Conservation (phyloP, 2,329 filamentous ascomycete species). For the Colletotrichum aenigma region DNA sequence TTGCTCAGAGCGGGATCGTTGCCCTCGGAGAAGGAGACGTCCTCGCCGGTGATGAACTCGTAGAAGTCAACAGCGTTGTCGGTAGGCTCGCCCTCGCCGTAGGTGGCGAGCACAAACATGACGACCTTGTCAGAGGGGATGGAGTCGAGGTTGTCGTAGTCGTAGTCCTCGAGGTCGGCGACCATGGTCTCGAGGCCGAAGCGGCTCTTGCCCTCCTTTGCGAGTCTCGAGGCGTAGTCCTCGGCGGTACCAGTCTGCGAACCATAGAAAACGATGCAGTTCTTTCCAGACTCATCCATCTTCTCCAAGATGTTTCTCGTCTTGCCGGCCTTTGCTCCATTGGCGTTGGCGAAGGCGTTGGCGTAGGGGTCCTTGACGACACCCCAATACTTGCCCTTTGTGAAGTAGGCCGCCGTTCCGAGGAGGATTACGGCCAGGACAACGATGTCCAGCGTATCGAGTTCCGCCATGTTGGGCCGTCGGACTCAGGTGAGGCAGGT, state of each 20-base stretch:
- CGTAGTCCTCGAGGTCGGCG: conserved; percentile 96
- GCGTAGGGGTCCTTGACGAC: conserved; percentile 89
- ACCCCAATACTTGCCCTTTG: conserved; percentile 94
- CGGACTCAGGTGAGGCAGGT: not conserved
- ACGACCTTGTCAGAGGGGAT: conserved; percentile 89
- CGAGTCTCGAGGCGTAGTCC: conserved; percentile 94
- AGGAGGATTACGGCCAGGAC: conserved; percentile 86
- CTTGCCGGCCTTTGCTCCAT: conserved; percentile 77
- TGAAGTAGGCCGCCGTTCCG: conserved; percentile 94
- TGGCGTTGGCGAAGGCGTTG: conserved; percentile 71
- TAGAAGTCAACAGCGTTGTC: conserved; percentile 99
- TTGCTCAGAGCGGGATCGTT: conserved; percentile 76
- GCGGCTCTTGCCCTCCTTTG: conserved; percentile 95
- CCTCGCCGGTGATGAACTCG: conserved; percentile 88
- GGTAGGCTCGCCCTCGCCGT: conserved; percentile 97
- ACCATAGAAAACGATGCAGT: conserved; percentile 98
- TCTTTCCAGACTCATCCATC: conserved; percentile 94
- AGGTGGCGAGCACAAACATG: conserved; percentile 96
- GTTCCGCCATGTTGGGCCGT: conserved; percentile 75
- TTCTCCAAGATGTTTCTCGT: conserved; percentile 94
- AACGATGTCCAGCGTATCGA: conserved; percentile 93
- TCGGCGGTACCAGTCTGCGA: conserved; percentile 98
- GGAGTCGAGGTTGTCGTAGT: conserved; percentile 90
- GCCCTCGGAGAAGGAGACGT: conserved; percentile 79
- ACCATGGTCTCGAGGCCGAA: conserved; percentile 99